Base-by-base conservation (phyloP, 805 yeast species). In the Priceomyces fermenticarens region DNA sequence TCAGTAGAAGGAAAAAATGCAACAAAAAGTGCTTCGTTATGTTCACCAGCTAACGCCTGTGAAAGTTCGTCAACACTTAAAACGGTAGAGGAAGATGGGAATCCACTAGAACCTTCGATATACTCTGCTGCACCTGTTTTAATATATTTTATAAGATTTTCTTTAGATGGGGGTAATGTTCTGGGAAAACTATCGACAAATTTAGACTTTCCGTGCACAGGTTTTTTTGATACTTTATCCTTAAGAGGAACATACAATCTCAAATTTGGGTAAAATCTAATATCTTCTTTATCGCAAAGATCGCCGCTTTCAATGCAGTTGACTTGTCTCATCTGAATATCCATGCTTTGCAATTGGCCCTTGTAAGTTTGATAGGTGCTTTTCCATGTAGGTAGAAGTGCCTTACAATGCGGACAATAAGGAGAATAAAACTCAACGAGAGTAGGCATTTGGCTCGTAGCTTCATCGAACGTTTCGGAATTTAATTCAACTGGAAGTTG, bases 361-460 rank as follows among this genome's bases (percentile, higher is more conserved):
- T 71, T 60, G 51, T 78, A 75, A 3, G 61, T 58, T 16, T 67
- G 52, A 64, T 79, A 86, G 0, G 91, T 75, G 41, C 74, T 69
- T 43, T 80, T 75, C 97, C 98, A 93, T 6, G 66, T 72, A 1
- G 99, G 98, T 2, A 87, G 93, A 39, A 93, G 65, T 6, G 65
- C 70, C 46, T 67, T 75, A 65, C 99, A 93, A 62, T 91, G 98
- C 6, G 67, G 59, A 59, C 99, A 93, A 54, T 83, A 83, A 0
- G 99, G 99, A 26, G 96, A 88, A 58, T 65, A 93, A 63, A 88
- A 90, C 63, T 91, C 97, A 27, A 91, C 82, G 54, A 91, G 73
- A 53, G 89, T 83, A 14, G 81, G 63, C 2, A 84, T 84, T 8
- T 70, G 62, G 13, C 67, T 55, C n/a, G 79, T 55, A 29, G 66